Conservation (phyloP, 176 grass and related monocot genomes). For the Lolium rigidum region DNA sequence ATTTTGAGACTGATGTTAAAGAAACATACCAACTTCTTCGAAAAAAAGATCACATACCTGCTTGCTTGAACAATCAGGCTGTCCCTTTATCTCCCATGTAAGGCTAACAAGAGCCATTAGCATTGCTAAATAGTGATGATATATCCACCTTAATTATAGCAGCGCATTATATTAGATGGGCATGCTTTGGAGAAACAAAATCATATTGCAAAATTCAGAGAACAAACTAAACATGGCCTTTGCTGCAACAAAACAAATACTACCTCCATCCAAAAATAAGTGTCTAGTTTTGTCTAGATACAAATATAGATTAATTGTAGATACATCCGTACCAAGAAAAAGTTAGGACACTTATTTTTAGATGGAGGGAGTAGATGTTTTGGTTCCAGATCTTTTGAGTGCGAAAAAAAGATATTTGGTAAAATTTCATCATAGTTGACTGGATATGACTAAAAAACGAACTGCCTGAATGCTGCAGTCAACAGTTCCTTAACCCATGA, state of each 20-base stretch:
- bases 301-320: too few species aligned
- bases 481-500: conserved; percentile 20
- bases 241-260: neutral
- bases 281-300: too few species aligned
- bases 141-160: conserved; percentile 87
- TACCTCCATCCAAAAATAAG: too few species aligned
- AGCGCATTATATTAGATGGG: neutral
- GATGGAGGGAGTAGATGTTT: neutral
- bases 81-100: conserved; percentile 96
- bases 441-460: neutral
- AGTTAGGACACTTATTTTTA: too few species aligned
- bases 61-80: conserved; percentile 90
- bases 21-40: neutral
- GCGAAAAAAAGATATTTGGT: neutral
- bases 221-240: conserved; percentile 1
- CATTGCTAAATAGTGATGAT: conserved; percentile 98
- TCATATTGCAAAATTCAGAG: neutral
- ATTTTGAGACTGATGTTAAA: neutral
- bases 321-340: too few species aligned
- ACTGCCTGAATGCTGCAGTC: conserved; percentile 16
- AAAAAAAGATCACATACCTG: conserved; percentile 56
- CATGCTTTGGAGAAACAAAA: conserved; percentile 13
- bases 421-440: neutral
- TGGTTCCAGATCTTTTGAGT: conserved; percentile 2
- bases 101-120: conserved; percentile 96